These are phyloP conservation scores for Rubia yunnanensis DNA, from an alignment of 257 asterid species.

Conservation along the genomic window DNA sequence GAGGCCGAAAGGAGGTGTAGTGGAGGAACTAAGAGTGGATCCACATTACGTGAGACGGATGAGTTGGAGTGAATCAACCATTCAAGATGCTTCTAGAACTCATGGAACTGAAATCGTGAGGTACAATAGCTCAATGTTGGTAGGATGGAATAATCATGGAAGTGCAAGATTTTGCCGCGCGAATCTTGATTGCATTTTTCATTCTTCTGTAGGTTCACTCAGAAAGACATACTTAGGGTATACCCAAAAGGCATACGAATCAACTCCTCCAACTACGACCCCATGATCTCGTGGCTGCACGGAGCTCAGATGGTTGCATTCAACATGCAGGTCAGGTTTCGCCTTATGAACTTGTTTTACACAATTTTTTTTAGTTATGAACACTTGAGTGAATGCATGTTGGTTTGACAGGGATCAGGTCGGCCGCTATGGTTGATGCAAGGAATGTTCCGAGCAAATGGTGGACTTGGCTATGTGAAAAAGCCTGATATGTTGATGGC, in stretches of 20 bases:
- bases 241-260: slow-evolving; percentile 79
- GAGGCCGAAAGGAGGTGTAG: slow-evolving; percentile 69
- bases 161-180: background rate
- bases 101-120: slow-evolving; percentile 65
- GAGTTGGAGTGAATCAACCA: slow-evolving; percentile 82
- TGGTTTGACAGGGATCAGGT: slow-evolving; percentile 54
- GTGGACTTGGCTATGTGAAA: slow-evolving; percentile 79
- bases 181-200: background rate
- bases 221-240: slow-evolving; percentile 61
- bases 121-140: slow-evolving; percentile 18
- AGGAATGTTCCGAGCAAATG: slow-evolving; percentile 75
- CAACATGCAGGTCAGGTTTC: slow-evolving; percentile 83
- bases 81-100: slow-evolving; percentile 56
- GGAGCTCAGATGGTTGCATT: slow-evolving; percentile 97
- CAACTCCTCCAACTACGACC: slow-evolving; percentile 74
- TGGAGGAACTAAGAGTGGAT: slow-evolving; percentile 56
- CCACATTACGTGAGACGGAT: slow-evolving; percentile 74
- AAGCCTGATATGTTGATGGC: slow-evolving; percentile 64
- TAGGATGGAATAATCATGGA: background rate
- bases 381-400: background rate
- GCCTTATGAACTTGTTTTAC: background rate
- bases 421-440: slow-evolving; percentile 80
- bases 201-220: slow-evolving; percentile 52
- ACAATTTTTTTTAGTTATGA: background rate
- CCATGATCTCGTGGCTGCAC: slow-evolving; percentile 72